A percentile compares a stretch with the other conserved stretches of the same genome.
phyloP scores from a whole-genome alignment of 2,329 filamentous ascomycete species.

The Raffaelea albimanens region DNA sequence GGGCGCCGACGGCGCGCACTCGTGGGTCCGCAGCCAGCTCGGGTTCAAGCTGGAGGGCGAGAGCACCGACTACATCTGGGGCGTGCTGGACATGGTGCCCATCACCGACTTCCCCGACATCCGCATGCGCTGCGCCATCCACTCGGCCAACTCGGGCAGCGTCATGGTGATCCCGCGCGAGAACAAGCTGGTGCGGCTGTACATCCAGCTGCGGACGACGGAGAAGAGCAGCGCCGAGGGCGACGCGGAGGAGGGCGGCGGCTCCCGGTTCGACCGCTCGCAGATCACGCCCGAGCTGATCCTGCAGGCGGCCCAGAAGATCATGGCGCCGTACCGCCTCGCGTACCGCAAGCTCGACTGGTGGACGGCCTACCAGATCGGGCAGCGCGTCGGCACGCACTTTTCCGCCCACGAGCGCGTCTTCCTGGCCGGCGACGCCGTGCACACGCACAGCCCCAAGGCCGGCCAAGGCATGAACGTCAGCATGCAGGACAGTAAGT shows the following conservation, averaged over 20 bases:
- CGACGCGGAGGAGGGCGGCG: background rate
- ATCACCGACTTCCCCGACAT: conserved; percentile 22
- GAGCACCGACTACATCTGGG: conserved; percentile 20
- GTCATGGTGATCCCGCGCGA: conserved; percentile 22
- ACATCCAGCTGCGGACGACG: conserved; percentile 6
- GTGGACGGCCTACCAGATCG: conserved; percentile 61
- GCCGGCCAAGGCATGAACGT: conserved; percentile 67
- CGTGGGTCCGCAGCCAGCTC: conserved; percentile 6
- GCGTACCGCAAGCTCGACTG: conserved; percentile 42
- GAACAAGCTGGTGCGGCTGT: conserved; percentile 43
- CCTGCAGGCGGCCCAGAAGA: conserved; percentile 45
- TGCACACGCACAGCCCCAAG: conserved; percentile 47
- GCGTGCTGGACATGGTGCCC: conserved; percentile 20
- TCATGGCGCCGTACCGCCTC: conserved; percentile 48
- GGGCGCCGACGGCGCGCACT: conserved; percentile 11
- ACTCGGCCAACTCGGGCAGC: conserved; percentile 18
- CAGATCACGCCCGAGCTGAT: conserved; percentile 50
- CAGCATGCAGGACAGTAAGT: conserved; percentile 51
- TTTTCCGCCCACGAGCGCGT: conserved; percentile 49
- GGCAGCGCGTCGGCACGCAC: conserved; percentile 50
- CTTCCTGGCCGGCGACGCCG: conserved; percentile 62
- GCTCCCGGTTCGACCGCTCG: conserved; percentile 33
- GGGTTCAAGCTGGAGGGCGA: conserved; percentile 18
- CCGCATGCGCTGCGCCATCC: conserved; percentile 19
- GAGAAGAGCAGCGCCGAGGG: background rate